These are phyloP conservation scores for Leishmania gerbilli DNA, from an alignment of 208 protist genomes.

Conservation along the genomic window DNA sequence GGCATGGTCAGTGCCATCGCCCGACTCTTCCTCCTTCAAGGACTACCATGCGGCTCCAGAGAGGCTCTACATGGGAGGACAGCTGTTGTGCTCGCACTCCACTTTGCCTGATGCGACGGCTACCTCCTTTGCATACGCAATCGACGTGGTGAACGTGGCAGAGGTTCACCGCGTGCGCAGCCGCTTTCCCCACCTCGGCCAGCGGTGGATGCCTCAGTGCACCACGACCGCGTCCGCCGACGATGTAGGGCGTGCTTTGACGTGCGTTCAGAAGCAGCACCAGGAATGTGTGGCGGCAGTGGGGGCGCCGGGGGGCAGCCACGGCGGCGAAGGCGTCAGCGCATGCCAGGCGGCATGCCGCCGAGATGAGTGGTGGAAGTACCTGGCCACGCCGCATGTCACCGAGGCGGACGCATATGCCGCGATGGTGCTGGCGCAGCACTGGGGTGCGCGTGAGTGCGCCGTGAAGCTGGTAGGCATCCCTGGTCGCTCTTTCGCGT, in stretches of 20 bases:
- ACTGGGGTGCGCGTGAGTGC: slow-evolving; percentile 67
- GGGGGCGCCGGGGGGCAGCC: neutral
- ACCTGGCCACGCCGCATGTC: neutral
- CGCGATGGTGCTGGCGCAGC: slow-evolving; percentile 47
- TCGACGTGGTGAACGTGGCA: slow-evolving; percentile 52
- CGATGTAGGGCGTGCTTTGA: neutral
- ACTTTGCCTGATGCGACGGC: neutral
- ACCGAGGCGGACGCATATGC: slow-evolving; percentile 22
- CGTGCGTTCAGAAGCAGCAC: neutral
- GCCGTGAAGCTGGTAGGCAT: slow-evolving; percentile 65
- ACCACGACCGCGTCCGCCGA: neutral
- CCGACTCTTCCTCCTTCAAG: neutral
- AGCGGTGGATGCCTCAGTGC: slow-evolving; percentile 37
- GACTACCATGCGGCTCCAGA: neutral
- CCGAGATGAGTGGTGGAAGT: slow-evolving; percentile 22
- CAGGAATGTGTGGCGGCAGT: neutral
- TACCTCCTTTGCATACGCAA: slow-evolving; percentile 16
- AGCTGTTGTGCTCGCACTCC: neutral
- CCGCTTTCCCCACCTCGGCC: slow-evolving; percentile 31
- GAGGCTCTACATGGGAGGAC: neutral
- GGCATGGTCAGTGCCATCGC: slow-evolving; percentile 26
- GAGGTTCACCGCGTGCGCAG: slow-evolving; percentile 34
- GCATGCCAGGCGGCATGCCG: neutral
- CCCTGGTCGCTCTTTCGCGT: slow-evolving; percentile 39
- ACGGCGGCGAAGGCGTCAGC: neutral